Conservation (phyloP, 164 flowering plant genomes). For the Chimonanthus salicifolius region DNA sequence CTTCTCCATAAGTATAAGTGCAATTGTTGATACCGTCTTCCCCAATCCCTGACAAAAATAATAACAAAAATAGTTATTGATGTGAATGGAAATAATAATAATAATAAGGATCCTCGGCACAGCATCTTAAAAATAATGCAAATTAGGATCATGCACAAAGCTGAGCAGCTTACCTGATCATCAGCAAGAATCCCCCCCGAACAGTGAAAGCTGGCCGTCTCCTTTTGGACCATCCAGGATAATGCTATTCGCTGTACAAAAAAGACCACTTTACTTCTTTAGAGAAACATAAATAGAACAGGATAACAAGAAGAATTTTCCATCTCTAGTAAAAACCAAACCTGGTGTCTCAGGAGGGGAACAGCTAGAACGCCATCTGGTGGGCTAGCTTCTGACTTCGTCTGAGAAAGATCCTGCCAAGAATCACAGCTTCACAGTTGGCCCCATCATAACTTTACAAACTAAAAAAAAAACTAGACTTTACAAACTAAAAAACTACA, state of each 20-base stretch:
- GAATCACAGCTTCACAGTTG: background rate
- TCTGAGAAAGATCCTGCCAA: slow-evolving; percentile 76
- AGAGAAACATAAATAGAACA: background rate
- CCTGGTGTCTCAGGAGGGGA: slow-evolving; percentile 88
- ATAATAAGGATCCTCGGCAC: slow-evolving; percentile 1
- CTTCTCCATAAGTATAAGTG: slow-evolving; percentile 75
- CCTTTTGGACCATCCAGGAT: slow-evolving; percentile 93
- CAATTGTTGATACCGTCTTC: slow-evolving; percentile 86
- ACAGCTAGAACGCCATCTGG: slow-evolving; percentile 81
- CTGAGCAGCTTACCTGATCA: slow-evolving; percentile 72
- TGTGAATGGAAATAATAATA: slow-evolving; percentile 4
- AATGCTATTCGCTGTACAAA: slow-evolving; percentile 79
- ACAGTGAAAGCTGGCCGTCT: slow-evolving; percentile 59
- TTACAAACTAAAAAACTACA: background rate
- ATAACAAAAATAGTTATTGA: background rate
- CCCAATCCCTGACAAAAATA: slow-evolving; percentile 77
- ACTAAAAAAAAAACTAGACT: background rate
- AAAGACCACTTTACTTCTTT: background rate
- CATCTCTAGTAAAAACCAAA: slow-evolving; percentile 14
- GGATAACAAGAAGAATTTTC: background rate
- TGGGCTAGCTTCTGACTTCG: slow-evolving; percentile 51
- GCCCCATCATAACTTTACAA: background rate
- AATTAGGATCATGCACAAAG: slow-evolving; percentile 3
- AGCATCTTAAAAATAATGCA: background rate
- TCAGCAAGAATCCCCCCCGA: slow-evolving; percentile 95